phyloP scores from a whole-genome alignment of 139 green algal genomes.

The Asterochloris sp. region DNA sequence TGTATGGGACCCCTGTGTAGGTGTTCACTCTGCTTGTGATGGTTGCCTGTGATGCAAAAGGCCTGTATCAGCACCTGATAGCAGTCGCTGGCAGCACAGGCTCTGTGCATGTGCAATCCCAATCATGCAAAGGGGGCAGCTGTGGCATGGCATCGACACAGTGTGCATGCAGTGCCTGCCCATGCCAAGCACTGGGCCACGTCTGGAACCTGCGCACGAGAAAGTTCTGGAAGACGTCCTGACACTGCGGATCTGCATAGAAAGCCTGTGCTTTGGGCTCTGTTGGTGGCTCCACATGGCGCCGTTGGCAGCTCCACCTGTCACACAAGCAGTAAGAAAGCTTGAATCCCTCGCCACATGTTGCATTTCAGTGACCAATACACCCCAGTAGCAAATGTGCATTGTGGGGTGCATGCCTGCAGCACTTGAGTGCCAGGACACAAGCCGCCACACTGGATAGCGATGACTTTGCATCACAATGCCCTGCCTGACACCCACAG shows the following conservation, averaged over 20 bases:
- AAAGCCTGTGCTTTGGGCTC: slow-evolving; percentile 33
- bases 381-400: no score
- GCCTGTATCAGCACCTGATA: no score
- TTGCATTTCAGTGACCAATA: no score
- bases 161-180: no score
- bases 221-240: slow-evolving; percentile 48
- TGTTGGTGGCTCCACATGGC: background rate
- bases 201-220: slow-evolving; percentile 3
- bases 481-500: background rate
- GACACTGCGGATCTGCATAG: slow-evolving; percentile 41
- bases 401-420: background rate
- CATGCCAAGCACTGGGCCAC: no score
- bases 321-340: background rate
- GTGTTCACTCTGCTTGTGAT: slow-evolving; percentile 37
- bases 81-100: slow-evolving; percentile 17
- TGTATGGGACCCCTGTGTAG: slow-evolving; percentile 52
- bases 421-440: no score
- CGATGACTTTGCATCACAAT: no score
- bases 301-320: slow-evolving; percentile 22
- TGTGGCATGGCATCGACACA: no score
- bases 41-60: background rate
- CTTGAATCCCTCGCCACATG: no score
- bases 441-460: no score
- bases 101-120: background rate
- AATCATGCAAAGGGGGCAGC: no score